phyloP scores from a whole-genome alignment of 805 yeast genomes.

The Saccharomycopsis oosterbeekiorum region DNA sequence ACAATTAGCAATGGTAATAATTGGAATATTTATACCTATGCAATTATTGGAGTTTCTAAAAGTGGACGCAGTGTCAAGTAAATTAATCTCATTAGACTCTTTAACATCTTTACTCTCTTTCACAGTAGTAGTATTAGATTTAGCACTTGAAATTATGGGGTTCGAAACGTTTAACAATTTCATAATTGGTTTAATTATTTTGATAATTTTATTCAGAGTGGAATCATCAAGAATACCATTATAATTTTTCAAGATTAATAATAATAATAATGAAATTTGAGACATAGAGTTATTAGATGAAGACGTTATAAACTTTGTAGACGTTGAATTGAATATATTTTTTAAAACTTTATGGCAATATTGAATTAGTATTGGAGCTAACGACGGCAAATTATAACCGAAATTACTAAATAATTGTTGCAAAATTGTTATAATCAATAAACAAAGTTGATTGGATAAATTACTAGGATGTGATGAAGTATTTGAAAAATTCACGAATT shows the following conservation, averaged over 20 bases:
- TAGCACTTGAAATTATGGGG: neutral
- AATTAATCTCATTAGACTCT: slow-evolving; percentile 7
- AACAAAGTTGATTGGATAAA: neutral
- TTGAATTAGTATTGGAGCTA: slow-evolving; percentile 20
- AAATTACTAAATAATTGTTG: slow-evolving; percentile 12
- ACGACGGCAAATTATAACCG: slow-evolving; percentile 18
- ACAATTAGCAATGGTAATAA: slow-evolving; percentile 14
- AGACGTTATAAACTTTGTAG: neutral
- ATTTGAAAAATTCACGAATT: slow-evolving; percentile 6
- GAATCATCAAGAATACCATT: slow-evolving; percentile 10
- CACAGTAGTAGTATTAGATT: neutral
- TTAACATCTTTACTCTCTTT: slow-evolving; percentile 11
- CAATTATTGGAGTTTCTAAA: slow-evolving; percentile 10
- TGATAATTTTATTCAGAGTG: slow-evolving; percentile 8
- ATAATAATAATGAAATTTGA: slow-evolving; percentile 9
- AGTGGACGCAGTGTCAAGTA: slow-evolving; percentile 8
- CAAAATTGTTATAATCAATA: slow-evolving; percentile 5
- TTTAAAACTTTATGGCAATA: slow-evolving; percentile 11
- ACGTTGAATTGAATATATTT: slow-evolving; percentile 1
- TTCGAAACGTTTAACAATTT: slow-evolving; percentile 1
- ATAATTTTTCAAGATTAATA: slow-evolving; percentile 10
- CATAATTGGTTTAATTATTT: slow-evolving; percentile 13
- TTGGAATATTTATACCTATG: slow-evolving; percentile 11
- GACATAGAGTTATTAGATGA: neutral
- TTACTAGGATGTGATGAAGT: neutral